Base-by-base conservation (phyloP, 2,329 filamentous ascomycete genomes). In the Botrytis galanthina region DNA sequence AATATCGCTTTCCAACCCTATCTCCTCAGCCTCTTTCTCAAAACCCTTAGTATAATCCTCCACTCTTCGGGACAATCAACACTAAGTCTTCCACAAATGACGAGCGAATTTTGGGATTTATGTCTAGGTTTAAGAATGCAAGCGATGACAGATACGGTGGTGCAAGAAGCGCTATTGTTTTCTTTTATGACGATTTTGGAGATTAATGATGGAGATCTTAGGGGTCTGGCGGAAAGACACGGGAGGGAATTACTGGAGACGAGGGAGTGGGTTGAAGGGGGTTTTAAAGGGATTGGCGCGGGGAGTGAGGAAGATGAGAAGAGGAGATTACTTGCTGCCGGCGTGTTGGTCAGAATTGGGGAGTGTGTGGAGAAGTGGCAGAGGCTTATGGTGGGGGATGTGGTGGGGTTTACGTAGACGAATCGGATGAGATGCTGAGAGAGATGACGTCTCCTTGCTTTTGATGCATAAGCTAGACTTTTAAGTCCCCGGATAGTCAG, bases 281-380 rank as follows among this genome's bases (percentile, higher is more conserved):
- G 98, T 1, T 97, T 98, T 82, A 89, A 92, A 74, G 85, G 85
- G 10, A 29, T 79, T 39, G 73, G 75, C 4, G 62, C 37, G 1
- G 84, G 85, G 32, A 83, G 85, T 54, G 85, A 86, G 62, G 92
- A 97, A 80, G 93, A 96, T 81, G 93, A 92, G 74, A 90, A 92
- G 75, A 89, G 95, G 46, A 92, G 94, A 84, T 93, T 90, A 84
- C 80, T 96, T 78, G 91, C 93, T 7, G 93, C 93, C 0, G 92
- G 91, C 0, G 90, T 94, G 68, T 82, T 97, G 78, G 88, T 98
- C 48, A 91, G 91, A 80, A 86, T 94, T 77, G 88, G 91, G 64
- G 95, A 98, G 82, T 90, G 93, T 14, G 90, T 95, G 76, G 93
- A 97, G 80, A 92, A 90, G 82, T 94, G 94, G 80, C 92, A 95